Evolutionary conservation across 2,329 filamentous ascomycete genomes (phyloP), one percentile per base, ranked within the genome.

Genomic region (Aspergillus candidus): DNA sequence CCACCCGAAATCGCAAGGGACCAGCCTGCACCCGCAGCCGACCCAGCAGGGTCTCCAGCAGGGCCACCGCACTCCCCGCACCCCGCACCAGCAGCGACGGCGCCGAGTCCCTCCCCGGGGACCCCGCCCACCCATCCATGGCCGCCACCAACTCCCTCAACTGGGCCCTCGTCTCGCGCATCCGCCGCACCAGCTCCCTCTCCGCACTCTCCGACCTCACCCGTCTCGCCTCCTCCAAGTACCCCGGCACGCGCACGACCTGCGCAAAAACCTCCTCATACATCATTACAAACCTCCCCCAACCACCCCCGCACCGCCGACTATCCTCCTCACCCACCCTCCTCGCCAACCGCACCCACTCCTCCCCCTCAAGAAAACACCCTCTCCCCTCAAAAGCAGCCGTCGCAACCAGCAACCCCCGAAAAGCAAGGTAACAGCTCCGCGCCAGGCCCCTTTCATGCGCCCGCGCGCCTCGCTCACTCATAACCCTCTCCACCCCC

Each of bases 391-490:
- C 50, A 14, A 61, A 56, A 7, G 66, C 54, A 0, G 66, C 60
- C 3, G 61, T 58, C 5, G 65, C 61, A 10, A 69, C 50, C 14
- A 69, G 53, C 17, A 67, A 65, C 3, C 65, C 63, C 6, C 67
- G 60, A 50, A 66, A 69, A 1, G 63, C 60, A 14, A 66, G 55
- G 46, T 59, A 69, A 32, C 65, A 60, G n/a, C 57, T 58, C 13
- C 60, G 55, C 15, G 60, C 63, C 34, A 68, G 56, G 1, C 62
- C 65, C 4, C 44, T 41, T 4, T 51, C 44, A 41, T 66, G 59
- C 6, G 49, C 44, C n/a, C 43, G 47, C 3, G 63, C 58, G 1
- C 65, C 65, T 5, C 65, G 60, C 55, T 55, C 12, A 54, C 53
- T 3, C 60, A 69, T 68, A n/a, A 69, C 48, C 11, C 54, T 51